Evolutionary conservation across 805 yeast genomes (phyloP), one percentile per base, ranked within the genome.

Genomic region (Kodamaea kakaduensis): DNA sequence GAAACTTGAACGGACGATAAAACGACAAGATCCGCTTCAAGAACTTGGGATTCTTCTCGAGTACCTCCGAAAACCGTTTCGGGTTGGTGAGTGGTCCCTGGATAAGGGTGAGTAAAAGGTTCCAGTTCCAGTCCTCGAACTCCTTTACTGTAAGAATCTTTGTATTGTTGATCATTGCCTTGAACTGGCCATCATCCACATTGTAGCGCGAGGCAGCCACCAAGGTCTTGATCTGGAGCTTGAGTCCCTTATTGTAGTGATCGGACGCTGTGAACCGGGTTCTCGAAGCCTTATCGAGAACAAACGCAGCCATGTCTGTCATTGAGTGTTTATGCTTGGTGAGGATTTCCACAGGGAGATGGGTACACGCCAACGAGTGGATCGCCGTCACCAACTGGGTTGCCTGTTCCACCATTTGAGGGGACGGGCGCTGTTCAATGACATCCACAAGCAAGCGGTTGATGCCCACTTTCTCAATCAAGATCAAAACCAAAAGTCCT

Each of bases 111-210:
- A 74, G 63, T 0, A 93, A 64, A 1, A 80, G 63, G 17, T 71
- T 75, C 95, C 97, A 89, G 50, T 88, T 80, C 99, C 99, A 93
- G 33, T 77, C 78, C 1, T 78, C 65, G 51, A 71, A 88, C 36
- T 81, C 85, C 51, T 90, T 93, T 0, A 94, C 79, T 4, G 81
- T 71, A 25, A 87, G 57, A 1, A 93, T 88, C 44, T 71, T 78
- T 0, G 95, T 78, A 31, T 80, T 81, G 18, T 64, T 61, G 5
- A 93, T 67, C 60, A 84, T 64, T 36, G 72, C 69, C 45, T 81
- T 79, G 50, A 89, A 75, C 36, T 79, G 81, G 0, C 64, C 43
- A 33, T 86, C 96, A 47, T 84, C 93, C 21, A 57, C 43, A 25
- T 59, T 48, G 24, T 50, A 46, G 17, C 50, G 50, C 33, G 45